Conservation (phyloP, 495 filamentous ascomycete genomes). For the Pseudomonodictys pantanalensis region DNA sequence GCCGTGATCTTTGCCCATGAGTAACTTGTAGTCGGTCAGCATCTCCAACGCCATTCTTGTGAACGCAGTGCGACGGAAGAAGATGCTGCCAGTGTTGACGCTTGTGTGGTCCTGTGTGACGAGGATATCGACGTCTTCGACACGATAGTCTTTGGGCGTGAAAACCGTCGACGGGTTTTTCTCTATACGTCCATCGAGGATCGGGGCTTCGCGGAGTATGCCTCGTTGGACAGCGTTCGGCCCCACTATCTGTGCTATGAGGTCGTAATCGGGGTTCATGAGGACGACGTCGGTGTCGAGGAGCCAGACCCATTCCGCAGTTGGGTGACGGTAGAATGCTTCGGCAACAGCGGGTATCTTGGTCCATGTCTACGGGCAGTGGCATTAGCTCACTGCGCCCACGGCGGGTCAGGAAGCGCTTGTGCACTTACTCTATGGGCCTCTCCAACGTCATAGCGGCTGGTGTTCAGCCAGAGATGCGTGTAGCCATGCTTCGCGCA, state of each 20-base stretch:
- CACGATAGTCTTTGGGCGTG: conserved; percentile 24
- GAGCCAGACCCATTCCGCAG: conserved; percentile 45
- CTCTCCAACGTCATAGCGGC: conserved; percentile 40
- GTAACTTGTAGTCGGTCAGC: conserved; percentile 39
- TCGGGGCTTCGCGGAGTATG: conserved; percentile 21
- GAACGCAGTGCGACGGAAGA: conserved; percentile 40
- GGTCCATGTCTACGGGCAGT: conserved; percentile 33
- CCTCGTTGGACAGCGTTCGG: conserved; percentile 32
- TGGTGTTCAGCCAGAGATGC: conserved; percentile 43
- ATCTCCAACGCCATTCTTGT: conserved; percentile 37
- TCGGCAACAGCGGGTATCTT: conserved; percentile 44
- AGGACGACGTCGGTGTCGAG: conserved; percentile 44
- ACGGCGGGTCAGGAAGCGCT: neutral
- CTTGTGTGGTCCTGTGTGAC: conserved; percentile 44
- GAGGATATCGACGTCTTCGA: conserved; percentile 32
- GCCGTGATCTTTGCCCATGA: conserved; percentile 36
- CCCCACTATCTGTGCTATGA: conserved; percentile 33
- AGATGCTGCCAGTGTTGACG: conserved; percentile 43
- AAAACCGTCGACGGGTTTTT: conserved; percentile 36
- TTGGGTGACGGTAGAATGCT: conserved; percentile 37
- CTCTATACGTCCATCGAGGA: conserved; percentile 22
- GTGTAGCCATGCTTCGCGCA: conserved; percentile 42
- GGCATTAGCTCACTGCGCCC: conserved; percentile 1
- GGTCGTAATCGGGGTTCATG: conserved; percentile 37
- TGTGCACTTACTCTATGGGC: conserved; percentile 23